Evolutionary conservation across 257 asterid species (phyloP).

Genomic region (Avicennia marina): DNA sequence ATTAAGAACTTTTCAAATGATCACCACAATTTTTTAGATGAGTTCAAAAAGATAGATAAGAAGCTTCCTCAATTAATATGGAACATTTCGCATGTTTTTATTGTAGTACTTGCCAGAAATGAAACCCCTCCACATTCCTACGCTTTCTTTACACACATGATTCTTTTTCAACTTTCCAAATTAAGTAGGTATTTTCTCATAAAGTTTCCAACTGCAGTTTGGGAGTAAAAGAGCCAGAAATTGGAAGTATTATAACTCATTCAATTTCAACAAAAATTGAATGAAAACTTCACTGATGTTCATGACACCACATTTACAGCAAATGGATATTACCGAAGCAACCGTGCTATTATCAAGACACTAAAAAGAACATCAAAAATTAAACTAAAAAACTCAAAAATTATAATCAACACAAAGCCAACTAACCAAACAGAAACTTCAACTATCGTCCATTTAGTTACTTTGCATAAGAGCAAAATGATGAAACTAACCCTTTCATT

Average conservation of each 20-base stretch:
- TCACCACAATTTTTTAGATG: not conserved
- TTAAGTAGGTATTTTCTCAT: not conserved
- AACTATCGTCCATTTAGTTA: constrained; percentile 3
- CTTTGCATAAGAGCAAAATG: not conserved
- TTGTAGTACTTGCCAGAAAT: too few species aligned
- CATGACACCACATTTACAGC: not conserved
- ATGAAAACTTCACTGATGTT: not conserved
- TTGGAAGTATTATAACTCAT: not conserved
- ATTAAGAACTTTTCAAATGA: not conserved
- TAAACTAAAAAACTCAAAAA: not conserved
- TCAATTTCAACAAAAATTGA: not conserved
- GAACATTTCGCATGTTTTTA: not conserved
- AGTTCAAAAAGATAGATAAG: not conserved
- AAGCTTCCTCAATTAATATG: not conserved
- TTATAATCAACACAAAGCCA: not conserved
- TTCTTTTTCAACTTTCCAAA: constrained; percentile 11
- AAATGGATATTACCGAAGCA: not conserved
- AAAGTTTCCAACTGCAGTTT: not conserved
- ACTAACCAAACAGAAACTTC: not conserved
- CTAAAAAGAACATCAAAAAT: not conserved
- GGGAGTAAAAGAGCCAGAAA: not conserved
- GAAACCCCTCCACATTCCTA: too few species aligned
- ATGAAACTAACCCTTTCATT: not conserved
- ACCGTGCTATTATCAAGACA: not conserved
- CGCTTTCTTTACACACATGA: too few species aligned